Base-by-base conservation (phyloP, 2,329 filamentous ascomycete genomes). In the Talaromyces piceae region DNA sequence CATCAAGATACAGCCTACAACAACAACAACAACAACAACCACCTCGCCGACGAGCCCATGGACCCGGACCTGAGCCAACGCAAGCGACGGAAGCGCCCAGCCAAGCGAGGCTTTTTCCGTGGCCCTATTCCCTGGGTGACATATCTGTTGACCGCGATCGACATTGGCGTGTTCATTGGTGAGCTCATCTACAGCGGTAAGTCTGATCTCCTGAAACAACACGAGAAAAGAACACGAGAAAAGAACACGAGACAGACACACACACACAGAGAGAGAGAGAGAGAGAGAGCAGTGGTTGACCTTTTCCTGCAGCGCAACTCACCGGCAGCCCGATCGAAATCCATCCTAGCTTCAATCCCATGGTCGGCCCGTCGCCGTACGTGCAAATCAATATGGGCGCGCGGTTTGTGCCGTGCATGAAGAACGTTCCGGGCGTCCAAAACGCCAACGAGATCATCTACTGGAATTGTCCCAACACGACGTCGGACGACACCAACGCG, bases 331-430 rank as follows among this genome's bases (percentile, higher is more conserved):
- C 73, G 3, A 75, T 76, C 50, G 71, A 75, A 73, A 91, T 83
- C 48, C 81, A 91, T 51, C 93, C 93, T 1, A 79, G 78, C 13
- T 95, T 98, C 74, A 98, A 97, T 71, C 87, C 88, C 53, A 95
- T 98, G 89, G 95, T 98, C 63, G 93, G 93, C 0, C 93, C 93
- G 1, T 95, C 91, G 4, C 81, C 84, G 1, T 88, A 89, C 59
- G 82, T 97, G 22, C 81, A 95, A 61, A 95, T 97, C 74, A 95
- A 95, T 69, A 95, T 98, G 88, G 93, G 93, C 53, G 88, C 91
- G 37, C 84, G 93, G 55, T 98, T 88, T 65, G 82, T 87, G 3
- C 88, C 91, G 5, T 98, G 93, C 70, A 98, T 98, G 93, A 91
- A 91, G 73, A 89, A 87, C 41, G 67, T 70, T 5, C 63, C 68